Evolutionary conservation across 2,329 filamentous ascomycete genomes (phyloP).

Genomic region (Fusarium sp.): DNA sequence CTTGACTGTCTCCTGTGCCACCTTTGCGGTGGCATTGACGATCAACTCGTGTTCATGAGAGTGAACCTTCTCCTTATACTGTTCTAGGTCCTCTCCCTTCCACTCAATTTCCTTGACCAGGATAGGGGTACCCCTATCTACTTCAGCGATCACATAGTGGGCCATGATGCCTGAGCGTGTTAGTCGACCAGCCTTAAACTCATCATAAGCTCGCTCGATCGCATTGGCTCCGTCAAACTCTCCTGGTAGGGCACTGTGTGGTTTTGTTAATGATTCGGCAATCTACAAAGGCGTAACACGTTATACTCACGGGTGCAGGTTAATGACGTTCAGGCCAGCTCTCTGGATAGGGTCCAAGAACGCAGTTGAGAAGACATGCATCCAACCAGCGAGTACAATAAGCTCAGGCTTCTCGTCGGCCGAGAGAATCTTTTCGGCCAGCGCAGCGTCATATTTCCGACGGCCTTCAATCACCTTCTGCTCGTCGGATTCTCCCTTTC

Average conservation of each 20-base stretch:
- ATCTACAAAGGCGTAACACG: constrained; percentile 55
- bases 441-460: constrained; percentile 78
- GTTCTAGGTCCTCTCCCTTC: constrained; percentile 70
- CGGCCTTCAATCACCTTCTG: constrained; percentile 66
- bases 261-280: constrained; percentile 50
- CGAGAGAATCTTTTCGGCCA: constrained; percentile 69
- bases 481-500: constrained; percentile 69
- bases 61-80: constrained; percentile 79
- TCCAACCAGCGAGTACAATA: constrained; percentile 86
- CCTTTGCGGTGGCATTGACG: constrained; percentile 73
- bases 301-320: constrained; percentile 81
- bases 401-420: constrained; percentile 72
- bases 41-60: constrained; percentile 80
- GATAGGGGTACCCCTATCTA: constrained; percentile 83
- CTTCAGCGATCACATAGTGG: constrained; percentile 83
- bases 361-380: constrained; percentile 79
- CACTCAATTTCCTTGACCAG: constrained; percentile 75
- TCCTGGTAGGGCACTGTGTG: constrained; percentile 54
- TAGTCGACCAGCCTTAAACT: constrained; percentile 72
- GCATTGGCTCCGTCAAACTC: constrained; percentile 81
- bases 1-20: constrained; percentile 54
- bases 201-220: constrained; percentile 80
- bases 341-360: constrained; percentile 76
- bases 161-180: constrained; percentile 89
- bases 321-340: constrained; percentile 76